Evolutionary conservation across 352 stramenopile species (phyloP), one percentile per base, ranked within the genome.

Genomic region (Phytophthora aleatoria): DNA sequence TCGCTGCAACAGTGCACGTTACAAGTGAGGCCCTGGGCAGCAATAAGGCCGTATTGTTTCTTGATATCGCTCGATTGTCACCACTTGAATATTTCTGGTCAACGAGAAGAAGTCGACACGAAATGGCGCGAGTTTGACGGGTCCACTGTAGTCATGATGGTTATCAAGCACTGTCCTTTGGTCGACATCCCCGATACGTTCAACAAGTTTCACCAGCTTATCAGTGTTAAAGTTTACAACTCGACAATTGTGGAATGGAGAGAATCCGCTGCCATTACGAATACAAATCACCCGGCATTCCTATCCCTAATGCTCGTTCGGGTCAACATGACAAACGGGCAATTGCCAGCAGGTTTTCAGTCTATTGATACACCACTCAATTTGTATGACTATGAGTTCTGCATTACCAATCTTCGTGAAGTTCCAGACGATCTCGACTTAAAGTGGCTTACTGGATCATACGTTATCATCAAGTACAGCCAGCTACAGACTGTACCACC

Each of bases 301-400:
- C 43, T 72, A 8, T 70, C 61, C 1, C 54, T 84, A 2, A 48
- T 73, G 28, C n/a, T 85, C n/a, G 45, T 81, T 28, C 63, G 64
- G 4, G 70, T 74, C 13, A 75, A 74, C 12, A 76, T 82, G 56
- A 57, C 69, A 0, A 57, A 79, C 38, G 63, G 42, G 15, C 31
- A 50, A 8, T 16, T 89, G 0, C 77, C 77, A 0, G 47, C 30
- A 0, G 77, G 77, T 0, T 56, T 89, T 12, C 42, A 79, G 9
- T 75, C 64, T 3, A 44, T 11, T 8, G 55, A 76, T 11, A 69
- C 76, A 11, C 75, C 79, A 0, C n/a, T 45, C 6, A 44, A 54
- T 7, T 39, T 86, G 0, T 57, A 59, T 8, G 77, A 85, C 41
- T 52, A 83, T 16, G 64, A 83, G 38, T 63, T 86, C 44, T 71